Base-by-base conservation (phyloP, 2,329 filamentous ascomycete species). In the Rutstroemia sp. region DNA sequence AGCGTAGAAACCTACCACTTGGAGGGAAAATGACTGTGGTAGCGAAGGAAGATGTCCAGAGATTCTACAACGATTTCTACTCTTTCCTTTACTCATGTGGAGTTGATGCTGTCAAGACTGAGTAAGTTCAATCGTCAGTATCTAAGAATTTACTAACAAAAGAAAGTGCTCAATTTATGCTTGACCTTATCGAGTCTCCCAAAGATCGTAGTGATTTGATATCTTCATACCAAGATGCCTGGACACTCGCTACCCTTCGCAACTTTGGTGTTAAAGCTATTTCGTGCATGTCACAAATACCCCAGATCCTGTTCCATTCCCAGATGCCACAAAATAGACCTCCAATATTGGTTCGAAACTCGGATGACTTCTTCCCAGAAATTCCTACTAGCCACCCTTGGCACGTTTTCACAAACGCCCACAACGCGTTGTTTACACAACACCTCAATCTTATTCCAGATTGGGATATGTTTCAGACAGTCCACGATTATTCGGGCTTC, bases 351-450 rank as follows among this genome's bases (percentile, higher is more conserved):
- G 80, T 91, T 18, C 87, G 94, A 48, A 97, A 95, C 72, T 95
- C 89, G 0, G 92, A 86, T 61, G 88, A 97, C 72, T 99, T 92
- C 77, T 96, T 95, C 71, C 94, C 94, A 0, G 82, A 91, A 46
- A 80, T 91, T 4, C 81, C 86, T 0, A 80, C 83, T 0, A 90
- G 87, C 6, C 94, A 99, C 60, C 82, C 92, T 0, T 99, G 94
- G 92, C 94, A 99, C 70, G 80, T 97, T 38, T 99, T 95, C 77
- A 83, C 87, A 61, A 99, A 97, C 68, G 92, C 92, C 0, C 88
- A 96, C 71, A 96, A 95, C 69, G 79, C 83, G 34, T 77, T 97
- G 0, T 76, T 97, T 14, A 92, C 87, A 2, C 85, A 90, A 61
- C 86, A 94, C 66, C 77, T 97, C 34, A 96, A 96, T 63, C 82